Base-by-base conservation (phyloP, 768 basidiomycete species). In the Imleria badia region DNA sequence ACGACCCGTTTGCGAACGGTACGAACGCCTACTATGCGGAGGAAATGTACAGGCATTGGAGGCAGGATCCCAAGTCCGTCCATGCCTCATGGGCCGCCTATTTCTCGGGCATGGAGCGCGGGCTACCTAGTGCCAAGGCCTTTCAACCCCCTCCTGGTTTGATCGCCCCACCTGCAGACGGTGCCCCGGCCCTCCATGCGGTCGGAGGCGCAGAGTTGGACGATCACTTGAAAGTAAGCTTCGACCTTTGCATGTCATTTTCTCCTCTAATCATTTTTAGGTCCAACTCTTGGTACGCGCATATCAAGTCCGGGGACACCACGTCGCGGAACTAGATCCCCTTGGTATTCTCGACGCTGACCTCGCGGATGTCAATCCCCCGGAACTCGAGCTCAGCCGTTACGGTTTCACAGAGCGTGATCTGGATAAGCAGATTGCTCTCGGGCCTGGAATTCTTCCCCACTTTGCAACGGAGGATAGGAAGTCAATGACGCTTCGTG, bases 231-330 rank as follows among this genome's bases (percentile, higher is more conserved):
- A 99, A 97, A 82, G 96, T 94, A 52, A 50, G 76, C 55, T 9
- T 15, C 29, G 3, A 19, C 10, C 34, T 52, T 20, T 36, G 48
- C 14, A 35, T 62, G 42, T 40, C 47, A n/a, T 13, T 33, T 34
- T 30, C 20, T 17, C 48, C 46, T 26, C 41, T 52, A 6, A 57
- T 30, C 30, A 29, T 26, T 26, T 60, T 20, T 67, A 98, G 96
- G 88, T 94, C 17, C 97, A 99, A 89, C 82, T 98, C 29, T 86
- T 99, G 52, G 94, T 98, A 48, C 89, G 97, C 52, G 97, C 97
- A 4, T 99, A 97, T 75, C 97, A 99, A 85, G 97, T 99, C 17
- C 91, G 96, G 55, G 97, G 97, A 15, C 97, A 99, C 66, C 94
- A 98, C 65, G 80, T 94, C 54, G 97, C 96, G 34, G 90, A 97